Percentiles rank a stretch among this genome's conserved stretches.
phyloP scores from a whole-genome alignment of 192 early-diverging fungal species.

The Gorgonomyces haynaldii region DNA sequence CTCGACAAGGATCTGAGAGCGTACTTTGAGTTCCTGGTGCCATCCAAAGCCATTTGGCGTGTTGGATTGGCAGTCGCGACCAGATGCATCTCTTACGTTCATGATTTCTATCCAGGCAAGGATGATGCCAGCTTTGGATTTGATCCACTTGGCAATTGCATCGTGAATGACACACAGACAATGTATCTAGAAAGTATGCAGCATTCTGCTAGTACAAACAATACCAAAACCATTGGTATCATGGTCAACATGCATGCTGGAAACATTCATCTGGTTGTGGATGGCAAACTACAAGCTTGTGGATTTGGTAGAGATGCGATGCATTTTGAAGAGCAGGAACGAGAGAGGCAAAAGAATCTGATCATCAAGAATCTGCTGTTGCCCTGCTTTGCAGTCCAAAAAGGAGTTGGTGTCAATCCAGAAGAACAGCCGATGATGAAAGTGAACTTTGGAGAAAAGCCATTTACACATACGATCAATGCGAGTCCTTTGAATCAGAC shows the following conservation, averaged over 20 bases:
- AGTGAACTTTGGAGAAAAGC: constrained; percentile 37
- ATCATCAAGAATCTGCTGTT: constrained; percentile 20
- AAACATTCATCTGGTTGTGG: constrained; percentile 24
- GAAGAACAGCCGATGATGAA: constrained; percentile 17
- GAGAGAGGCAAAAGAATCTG: constrained; percentile 18
- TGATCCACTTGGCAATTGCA: constrained; percentile 16
- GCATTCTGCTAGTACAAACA: neutral
- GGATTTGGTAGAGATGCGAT: constrained; percentile 33
- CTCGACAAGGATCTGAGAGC: constrained; percentile 27
- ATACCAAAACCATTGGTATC: constrained; percentile 28
- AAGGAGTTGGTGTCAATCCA: constrained; percentile 3
- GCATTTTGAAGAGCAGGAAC: constrained; percentile 27
- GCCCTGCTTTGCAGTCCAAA: constrained; percentile 31
- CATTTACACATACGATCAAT: constrained; percentile 18
- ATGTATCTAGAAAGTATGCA: neutral
- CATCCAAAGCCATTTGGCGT: constrained; percentile 26
- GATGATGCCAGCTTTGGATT: constrained; percentile 33
- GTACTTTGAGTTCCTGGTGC: constrained; percentile 37
- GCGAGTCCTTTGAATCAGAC: constrained; percentile 14
- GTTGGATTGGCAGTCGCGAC: constrained; percentile 18
- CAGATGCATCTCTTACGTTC: neutral
- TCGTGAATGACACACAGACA: constrained; percentile 8
- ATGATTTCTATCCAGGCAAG: constrained; percentile 22
- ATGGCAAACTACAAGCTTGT: constrained; percentile 13
- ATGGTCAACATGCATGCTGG: constrained; percentile 30